Conservation (phyloP, 2,329 filamentous ascomycete genomes). For the Alternaria rosae region DNA sequence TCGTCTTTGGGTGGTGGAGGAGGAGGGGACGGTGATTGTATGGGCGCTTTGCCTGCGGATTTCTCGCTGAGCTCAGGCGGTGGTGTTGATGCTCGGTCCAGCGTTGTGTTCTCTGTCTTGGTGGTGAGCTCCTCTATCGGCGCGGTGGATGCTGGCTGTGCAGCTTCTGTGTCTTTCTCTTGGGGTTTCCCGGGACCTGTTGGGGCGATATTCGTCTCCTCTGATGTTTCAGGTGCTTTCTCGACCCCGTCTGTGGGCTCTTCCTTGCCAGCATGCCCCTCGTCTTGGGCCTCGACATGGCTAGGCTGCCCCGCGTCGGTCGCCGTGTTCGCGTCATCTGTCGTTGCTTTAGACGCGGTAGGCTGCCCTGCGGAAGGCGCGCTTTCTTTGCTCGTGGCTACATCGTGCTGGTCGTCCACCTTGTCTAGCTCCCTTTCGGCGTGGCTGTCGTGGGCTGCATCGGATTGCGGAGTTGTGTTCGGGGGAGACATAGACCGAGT, state of each 20-base stretch:
- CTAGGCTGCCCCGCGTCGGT: constrained; percentile 33
- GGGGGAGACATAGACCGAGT: constrained; percentile 48
- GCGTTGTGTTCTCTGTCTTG: constrained; percentile 23
- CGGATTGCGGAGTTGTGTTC: constrained; percentile 39
- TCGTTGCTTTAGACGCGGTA: background rate
- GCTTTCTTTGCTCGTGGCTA: background rate
- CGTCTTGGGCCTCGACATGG: constrained; percentile 13
- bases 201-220: background rate
- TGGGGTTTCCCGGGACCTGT: background rate
- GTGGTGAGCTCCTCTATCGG: constrained; percentile 27
- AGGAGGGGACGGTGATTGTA: constrained; percentile 52
- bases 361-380: constrained; percentile 1
- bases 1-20: constrained; percentile 61
- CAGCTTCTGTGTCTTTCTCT: background rate
- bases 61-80: constrained; percentile 27
- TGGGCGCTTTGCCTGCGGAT: constrained; percentile 37
- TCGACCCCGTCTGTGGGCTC: background rate
- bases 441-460: constrained; percentile 32
- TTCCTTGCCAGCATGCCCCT: constrained; percentile 10
- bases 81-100: constrained; percentile 28
- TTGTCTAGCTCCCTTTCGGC: constrained; percentile 30
- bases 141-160: constrained; percentile 14
- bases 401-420: constrained; percentile 14
- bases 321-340: constrained; percentile 5
- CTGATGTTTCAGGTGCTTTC: background rate